Percentiles rank a stretch among this genome's conserved stretches.
These are phyloP conservation scores for Raphanus raphanistrum DNA, from an alignment of 345 rosid species.

Conservation along the genomic window DNA sequence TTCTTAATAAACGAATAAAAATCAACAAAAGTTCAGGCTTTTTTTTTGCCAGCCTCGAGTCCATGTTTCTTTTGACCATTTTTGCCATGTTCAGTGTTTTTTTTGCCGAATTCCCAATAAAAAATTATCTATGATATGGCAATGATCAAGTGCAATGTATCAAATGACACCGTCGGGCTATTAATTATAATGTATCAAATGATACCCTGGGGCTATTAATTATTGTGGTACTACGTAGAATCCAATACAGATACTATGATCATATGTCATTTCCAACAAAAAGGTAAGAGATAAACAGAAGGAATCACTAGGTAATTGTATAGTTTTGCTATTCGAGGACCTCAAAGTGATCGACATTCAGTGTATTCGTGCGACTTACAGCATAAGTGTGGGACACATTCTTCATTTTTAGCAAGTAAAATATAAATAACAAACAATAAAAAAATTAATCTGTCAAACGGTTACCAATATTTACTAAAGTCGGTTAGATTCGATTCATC, in stretches of 20 bases:
- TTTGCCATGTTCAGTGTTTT: no score
- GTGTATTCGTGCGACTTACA: conserved; percentile 26
- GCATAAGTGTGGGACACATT: conserved; percentile 9
- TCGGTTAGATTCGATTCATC: conserved; percentile 25
- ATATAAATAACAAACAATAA: not conserved
- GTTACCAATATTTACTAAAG: conserved; percentile 6
- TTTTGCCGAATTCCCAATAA: no score
- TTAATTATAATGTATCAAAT: not conserved
- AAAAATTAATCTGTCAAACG: not conserved
- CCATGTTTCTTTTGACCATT: no score
- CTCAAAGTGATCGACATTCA: conserved; percentile 16
- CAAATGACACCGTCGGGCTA: not conserved
- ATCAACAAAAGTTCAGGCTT: no score
- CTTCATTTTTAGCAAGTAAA: not conserved
- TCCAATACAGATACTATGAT: conserved; percentile 26
- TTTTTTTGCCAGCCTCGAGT: no score
- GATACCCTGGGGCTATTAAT: not conserved
- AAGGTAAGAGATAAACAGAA: conserved; percentile 22
- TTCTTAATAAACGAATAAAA: no score
- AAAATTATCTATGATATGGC: not conserved
- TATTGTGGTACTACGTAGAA: not conserved
- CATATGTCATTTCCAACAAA: conserved; percentile 27
- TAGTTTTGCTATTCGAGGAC: conserved; percentile 11
- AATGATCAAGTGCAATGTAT: no score
- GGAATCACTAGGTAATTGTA: not conserved